These are phyloP conservation scores for Luzula sylvatica DNA, from an alignment of 176 grass and related monocot genomes.

Conservation along the genomic window DNA sequence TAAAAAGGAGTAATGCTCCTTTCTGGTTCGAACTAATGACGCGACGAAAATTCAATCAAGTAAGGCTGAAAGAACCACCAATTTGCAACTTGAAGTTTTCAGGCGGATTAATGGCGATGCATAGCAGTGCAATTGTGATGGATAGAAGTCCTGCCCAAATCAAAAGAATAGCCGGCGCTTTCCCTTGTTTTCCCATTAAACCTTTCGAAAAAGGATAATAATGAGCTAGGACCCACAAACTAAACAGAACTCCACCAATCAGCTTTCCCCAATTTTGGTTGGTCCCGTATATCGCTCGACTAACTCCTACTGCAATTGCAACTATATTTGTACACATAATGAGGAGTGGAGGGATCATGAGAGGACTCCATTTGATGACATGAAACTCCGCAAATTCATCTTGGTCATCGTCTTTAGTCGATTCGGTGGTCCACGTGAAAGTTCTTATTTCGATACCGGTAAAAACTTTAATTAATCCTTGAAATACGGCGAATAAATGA, in stretches of 20 bases:
- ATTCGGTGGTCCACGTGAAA: constrained; percentile 72
- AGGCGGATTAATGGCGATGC: constrained; percentile 45
- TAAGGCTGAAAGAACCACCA: constrained; percentile 17
- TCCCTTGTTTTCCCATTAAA: constrained; percentile 58
- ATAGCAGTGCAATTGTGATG: constrained; percentile 79
- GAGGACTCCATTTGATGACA: constrained; percentile 58
- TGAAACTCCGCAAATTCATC: constrained; percentile 91
- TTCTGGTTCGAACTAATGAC: no score
- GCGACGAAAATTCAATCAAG: background rate
- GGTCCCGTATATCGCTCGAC: constrained; percentile 67
- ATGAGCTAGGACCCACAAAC: constrained; percentile 94
- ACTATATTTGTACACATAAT: constrained; percentile 81
- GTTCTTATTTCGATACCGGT: constrained; percentile 60
- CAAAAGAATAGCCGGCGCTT: constrained; percentile 64
- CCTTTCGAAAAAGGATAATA: constrained; percentile 88
- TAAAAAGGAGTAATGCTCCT: no score
- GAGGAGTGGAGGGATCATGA: constrained; percentile 52
- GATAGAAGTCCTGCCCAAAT: constrained; percentile 84
- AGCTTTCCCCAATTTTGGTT: constrained; percentile 83
- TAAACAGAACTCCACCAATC: constrained; percentile 83
- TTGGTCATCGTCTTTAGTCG: constrained; percentile 54
- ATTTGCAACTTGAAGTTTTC: background rate
- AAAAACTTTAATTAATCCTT: constrained; percentile 72
- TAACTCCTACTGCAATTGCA: constrained; percentile 62
- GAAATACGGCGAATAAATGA: constrained; percentile 66